These are phyloP conservation scores for Melanogaster broomeanus DNA, from an alignment of 768 basidiomycete species.

Conservation along the genomic window DNA sequence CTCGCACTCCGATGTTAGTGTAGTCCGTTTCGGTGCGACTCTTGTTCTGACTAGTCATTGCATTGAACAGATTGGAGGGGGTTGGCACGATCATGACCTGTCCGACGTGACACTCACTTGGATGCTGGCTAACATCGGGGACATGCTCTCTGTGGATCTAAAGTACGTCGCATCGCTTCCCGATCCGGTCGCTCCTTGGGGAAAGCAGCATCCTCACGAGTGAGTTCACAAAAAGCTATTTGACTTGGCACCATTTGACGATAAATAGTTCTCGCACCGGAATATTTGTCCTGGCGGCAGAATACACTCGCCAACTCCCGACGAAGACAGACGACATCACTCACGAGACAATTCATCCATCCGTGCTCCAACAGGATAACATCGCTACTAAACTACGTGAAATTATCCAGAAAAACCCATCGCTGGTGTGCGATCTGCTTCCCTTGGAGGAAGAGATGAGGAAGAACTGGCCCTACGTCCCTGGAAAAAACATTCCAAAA, in stretches of 20 bases:
- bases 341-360: slow-evolving; percentile 62
- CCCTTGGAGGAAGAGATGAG: slow-evolving; percentile 56
- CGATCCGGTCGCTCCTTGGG: slow-evolving; percentile 59
- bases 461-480: slow-evolving; percentile 47
- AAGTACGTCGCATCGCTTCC: slow-evolving; percentile 51
- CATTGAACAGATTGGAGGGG: slow-evolving; percentile 60
- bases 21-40: neutral
- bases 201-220: slow-evolving; percentile 63
- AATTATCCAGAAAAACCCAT: slow-evolving; percentile 42
- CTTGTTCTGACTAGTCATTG: neutral
- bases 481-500: slow-evolving; percentile 16
- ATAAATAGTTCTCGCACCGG: slow-evolving; percentile 50
- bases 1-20: slow-evolving; percentile 26
- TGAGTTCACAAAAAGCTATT: slow-evolving; percentile 32
- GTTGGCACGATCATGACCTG: slow-evolving; percentile 67
- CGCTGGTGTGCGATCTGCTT: slow-evolving; percentile 43
- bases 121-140: slow-evolving; percentile 62
- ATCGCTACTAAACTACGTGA: slow-evolving; percentile 36
- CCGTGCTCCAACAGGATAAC: slow-evolving; percentile 49
- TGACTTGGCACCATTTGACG: slow-evolving; percentile 1
- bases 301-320: slow-evolving; percentile 51
- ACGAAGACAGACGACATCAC: slow-evolving; percentile 45
- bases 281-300: slow-evolving; percentile 50
- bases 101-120: slow-evolving; percentile 63
- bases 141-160: slow-evolving; percentile 57